Conservation (phyloP, 495 filamentous ascomycete species). For the Sporormia fimetaria region DNA sequence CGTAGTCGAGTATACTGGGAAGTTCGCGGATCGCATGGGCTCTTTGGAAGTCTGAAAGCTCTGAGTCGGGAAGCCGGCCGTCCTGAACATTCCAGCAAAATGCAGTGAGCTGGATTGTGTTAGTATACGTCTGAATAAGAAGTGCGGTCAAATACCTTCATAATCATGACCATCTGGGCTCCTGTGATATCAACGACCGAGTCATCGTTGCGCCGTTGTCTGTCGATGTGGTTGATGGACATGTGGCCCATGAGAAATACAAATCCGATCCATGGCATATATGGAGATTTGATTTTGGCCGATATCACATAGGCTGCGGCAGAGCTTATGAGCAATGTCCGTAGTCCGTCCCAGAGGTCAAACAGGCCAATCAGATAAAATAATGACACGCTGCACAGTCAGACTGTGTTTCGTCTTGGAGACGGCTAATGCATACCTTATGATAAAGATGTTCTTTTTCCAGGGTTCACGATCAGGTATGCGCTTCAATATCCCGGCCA, state of each 20-base stretch:
- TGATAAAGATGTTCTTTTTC: conserved; percentile 82
- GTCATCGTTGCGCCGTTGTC: conserved; percentile 57
- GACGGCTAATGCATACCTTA: conserved; percentile 42
- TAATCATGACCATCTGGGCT: conserved; percentile 94
- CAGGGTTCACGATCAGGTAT: conserved; percentile 76
- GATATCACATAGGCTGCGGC: conserved; percentile 74
- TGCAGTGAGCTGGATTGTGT: conserved; percentile 48
- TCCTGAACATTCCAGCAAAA: conserved; percentile 98
- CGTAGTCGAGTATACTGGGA: conserved; percentile 65
- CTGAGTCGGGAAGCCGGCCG: conserved; percentile 62
- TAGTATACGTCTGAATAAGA: neutral
- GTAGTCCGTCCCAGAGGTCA: conserved; percentile 78
- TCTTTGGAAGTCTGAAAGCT: conserved; percentile 76
- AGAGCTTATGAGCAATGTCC: conserved; percentile 67
- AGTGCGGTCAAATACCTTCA: conserved; percentile 51
- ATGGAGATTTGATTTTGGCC: conserved; percentile 71
- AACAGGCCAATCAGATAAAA: conserved; percentile 96
- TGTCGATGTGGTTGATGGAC: conserved; percentile 75
- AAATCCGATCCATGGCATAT: conserved; percentile 98
- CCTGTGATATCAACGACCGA: conserved; percentile 68
- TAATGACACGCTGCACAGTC: conserved; percentile 46
- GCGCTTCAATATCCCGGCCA: conserved; percentile 80
- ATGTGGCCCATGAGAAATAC: conserved; percentile 92
- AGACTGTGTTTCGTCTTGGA: conserved; percentile 3
- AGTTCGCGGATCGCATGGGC: conserved; percentile 64